Evolutionary conservation across 2,329 filamentous ascomycete genomes (phyloP), one percentile per base, ranked within the genome.

Genomic region (Dothistroma pini): DNA sequence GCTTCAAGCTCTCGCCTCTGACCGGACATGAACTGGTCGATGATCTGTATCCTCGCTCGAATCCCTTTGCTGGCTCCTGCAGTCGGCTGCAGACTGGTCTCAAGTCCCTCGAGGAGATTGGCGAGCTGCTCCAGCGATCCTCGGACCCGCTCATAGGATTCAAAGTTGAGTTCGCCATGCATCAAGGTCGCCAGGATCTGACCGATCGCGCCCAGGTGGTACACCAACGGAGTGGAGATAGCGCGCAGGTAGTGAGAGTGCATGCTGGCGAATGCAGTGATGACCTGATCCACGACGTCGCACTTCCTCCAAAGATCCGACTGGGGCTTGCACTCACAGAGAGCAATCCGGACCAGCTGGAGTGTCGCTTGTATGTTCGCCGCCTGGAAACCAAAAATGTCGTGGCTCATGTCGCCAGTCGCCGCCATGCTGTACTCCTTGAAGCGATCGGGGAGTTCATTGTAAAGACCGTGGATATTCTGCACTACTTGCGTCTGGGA

Each of bases 341-440:
- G 69, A 6, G 80, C 74, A 74, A 82, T 81, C 16, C 80, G 77
- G 3, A 82, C 73, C 10, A 82, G 74, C 61, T 80, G 78, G 9
- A 80, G 63, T 0, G 80, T 82, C 0, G 79, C 79, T 54, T 78
- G 75, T 19, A 82, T 81, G 63, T 82, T 81, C 25, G 80, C 80
- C 4, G 80, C 78, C 64, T 83, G 80, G 35, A 82, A 82, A 1
- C 78, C 76, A 61, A 76, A 78, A 4, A 78, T 69, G 58, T 80
- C 77, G 22, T 75, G 72, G 3, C 61, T 60, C 16, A 62, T 63
- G 55, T 78, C 74, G 65, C 67, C 72, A 59, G 76, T 73, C 34
- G 66, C 63, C 1, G 63, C 67, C 1, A 62, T 58, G 7, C 62
- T 64, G 48, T 60, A 68, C 25, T 69, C 62, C 52, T 72, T 72